Conservation (phyloP, 495 filamentous ascomycete species). For the Penicillium desertorum region DNA sequence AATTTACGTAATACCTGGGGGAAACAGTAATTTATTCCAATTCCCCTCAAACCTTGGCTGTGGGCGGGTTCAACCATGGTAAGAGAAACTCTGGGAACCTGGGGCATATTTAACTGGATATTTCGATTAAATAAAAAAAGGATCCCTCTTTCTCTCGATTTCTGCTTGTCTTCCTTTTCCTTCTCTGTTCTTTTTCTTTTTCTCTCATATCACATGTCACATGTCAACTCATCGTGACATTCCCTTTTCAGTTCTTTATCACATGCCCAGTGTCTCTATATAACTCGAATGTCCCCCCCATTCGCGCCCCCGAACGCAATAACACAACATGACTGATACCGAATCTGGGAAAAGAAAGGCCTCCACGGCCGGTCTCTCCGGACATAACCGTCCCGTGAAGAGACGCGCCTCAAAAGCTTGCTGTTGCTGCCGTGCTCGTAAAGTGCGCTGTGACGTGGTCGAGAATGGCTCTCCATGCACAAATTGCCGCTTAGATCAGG, state of each 20-base stretch:
- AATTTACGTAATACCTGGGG: neutral
- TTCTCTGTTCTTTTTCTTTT: neutral
- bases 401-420: conserved; percentile 84
- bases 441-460: conserved; percentile 93
- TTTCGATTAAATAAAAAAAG: conserved; percentile 18
- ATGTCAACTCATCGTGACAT: conserved; percentile 9
- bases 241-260: neutral
- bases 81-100: neutral
- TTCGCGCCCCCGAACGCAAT: conserved; percentile 8
- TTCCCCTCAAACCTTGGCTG: conserved; percentile 3
- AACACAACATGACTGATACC: conserved; percentile 36
- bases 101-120: conserved; percentile 22
- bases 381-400: conserved; percentile 62
- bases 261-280: conserved; percentile 3
- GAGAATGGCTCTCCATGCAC: conserved; percentile 84
- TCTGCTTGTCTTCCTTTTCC: conserved; percentile 6
- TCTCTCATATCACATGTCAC: neutral
- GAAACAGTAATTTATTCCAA: conserved; percentile 4
- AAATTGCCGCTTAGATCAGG: conserved; percentile 85
- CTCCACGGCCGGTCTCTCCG: conserved; percentile 40
- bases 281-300: conserved; percentile 18
- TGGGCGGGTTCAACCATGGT: neutral
- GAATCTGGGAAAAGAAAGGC: conserved; percentile 47
- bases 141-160: conserved; percentile 33
- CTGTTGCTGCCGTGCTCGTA: conserved; percentile 79